Conservation (phyloP, 2,329 filamentous ascomycete species). For the Didymella segeticola region DNA sequence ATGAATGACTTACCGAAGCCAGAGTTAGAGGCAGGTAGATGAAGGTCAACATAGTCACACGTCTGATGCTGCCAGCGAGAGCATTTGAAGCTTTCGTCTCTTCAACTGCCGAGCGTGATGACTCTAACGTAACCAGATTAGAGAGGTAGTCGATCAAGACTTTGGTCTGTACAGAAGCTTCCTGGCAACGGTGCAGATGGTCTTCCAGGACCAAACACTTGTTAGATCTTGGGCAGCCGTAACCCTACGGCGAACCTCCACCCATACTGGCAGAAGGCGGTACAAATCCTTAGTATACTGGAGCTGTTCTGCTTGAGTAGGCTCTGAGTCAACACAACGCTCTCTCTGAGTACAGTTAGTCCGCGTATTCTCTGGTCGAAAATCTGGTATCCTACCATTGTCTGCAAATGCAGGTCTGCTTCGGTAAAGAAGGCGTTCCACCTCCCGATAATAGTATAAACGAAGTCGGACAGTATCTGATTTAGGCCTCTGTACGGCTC, state of each 20-base stretch:
- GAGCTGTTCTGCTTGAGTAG: conserved; percentile 13
- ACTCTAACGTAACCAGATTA: conserved; percentile 22
- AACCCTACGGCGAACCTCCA: conserved; percentile 14
- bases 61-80: conserved; percentile 15
- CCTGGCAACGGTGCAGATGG: conserved; percentile 18
- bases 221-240: conserved; percentile 13
- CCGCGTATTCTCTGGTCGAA: no score
- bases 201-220: conserved; percentile 16
- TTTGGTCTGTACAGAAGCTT: conserved; percentile 19
- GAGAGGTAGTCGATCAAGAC: conserved; percentile 22
- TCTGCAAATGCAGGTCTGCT: conserved; percentile 9
- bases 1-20: conserved; percentile 10
- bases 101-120: conserved; percentile 20
- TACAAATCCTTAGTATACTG: conserved; percentile 17
- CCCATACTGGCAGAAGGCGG: conserved; percentile 18
- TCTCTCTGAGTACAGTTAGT: no score
- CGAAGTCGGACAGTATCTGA: no score
- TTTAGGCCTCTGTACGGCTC: no score
- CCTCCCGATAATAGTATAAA: no score
- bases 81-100: conserved; percentile 23
- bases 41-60: conserved; percentile 22
- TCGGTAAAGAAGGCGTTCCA: no score
- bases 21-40: conserved; percentile 24
- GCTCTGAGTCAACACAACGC: background rate
- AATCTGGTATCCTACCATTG: background rate